phyloP scores from a whole-genome alignment of 2,329 filamentous ascomycete species.

The Fusarium nygamai region DNA sequence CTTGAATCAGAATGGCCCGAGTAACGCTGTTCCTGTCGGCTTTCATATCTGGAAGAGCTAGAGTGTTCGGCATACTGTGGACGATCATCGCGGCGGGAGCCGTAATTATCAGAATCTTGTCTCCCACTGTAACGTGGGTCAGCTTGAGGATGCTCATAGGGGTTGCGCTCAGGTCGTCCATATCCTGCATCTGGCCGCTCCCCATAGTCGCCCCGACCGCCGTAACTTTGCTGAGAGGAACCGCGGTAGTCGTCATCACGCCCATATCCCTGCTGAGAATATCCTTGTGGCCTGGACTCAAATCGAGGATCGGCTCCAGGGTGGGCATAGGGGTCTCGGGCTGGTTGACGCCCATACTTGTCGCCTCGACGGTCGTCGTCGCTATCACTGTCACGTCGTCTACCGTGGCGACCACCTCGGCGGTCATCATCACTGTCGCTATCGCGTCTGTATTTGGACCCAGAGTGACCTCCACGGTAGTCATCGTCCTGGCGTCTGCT shows the following conservation, averaged over 20 bases:
- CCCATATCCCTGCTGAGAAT: slow-evolving; percentile 12
- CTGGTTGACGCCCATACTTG: neutral
- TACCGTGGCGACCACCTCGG: neutral
- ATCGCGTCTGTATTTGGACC: neutral
- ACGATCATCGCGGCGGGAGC: slow-evolving; percentile 14
- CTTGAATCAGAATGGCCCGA: neutral
- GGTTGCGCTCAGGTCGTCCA: neutral
- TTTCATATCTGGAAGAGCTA: slow-evolving; percentile 4
- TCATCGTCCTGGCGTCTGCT: slow-evolving; percentile 9
- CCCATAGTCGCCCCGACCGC: neutral
- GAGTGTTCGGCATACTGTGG: slow-evolving; percentile 9
- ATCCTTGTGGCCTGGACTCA: slow-evolving; percentile 7
- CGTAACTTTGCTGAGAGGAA: slow-evolving; percentile 12
- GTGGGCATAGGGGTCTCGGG: slow-evolving; percentile 18
- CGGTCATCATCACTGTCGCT: slow-evolving; percentile 1
- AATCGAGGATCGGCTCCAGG: slow-evolving; percentile 28
- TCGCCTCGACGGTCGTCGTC: slow-evolving; percentile 3
- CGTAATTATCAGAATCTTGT: neutral
- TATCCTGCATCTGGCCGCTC: neutral
- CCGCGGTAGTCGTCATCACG: slow-evolving; percentile 4
- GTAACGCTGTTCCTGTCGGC: neutral
- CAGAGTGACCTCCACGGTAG: slow-evolving; percentile 2
- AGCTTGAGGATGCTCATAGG: slow-evolving; percentile 11
- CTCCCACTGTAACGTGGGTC: slow-evolving; percentile 17
- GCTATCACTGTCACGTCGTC: neutral